Evolutionary conservation across 805 yeast genomes (phyloP), one percentile per base, ranked within the genome.

Genomic region (Candida golubevii): DNA sequence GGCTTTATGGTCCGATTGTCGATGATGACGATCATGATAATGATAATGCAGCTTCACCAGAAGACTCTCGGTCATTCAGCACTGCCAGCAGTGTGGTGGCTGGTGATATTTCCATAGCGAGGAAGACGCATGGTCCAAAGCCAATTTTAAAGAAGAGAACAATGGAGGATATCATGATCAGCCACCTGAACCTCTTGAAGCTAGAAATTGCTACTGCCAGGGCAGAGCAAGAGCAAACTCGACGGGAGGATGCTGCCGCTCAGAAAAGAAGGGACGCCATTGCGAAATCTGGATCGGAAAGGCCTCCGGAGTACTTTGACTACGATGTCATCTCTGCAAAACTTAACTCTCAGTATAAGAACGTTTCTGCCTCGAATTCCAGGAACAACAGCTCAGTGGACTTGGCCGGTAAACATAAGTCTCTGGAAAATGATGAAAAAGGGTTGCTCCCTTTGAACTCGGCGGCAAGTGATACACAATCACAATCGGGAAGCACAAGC

Each of bases 1-100:
- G 99, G 99, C 76, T 93, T 11, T 93, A 91, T 66, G 99, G 99
- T 1, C 99, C 99, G 0, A 70, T 81, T 23, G 72, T 79, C 44
- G 73, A 72, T 45, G 81, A 77, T 44, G 71, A 67, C 27, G 65
- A 58, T 31, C 49, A 53, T 30, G 54, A 50, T 15, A 44, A 41
- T 14, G 59, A 55, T 28, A 56, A 54, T 31, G 60, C 54, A 27
- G 57, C 54, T 10, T 54, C 56, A 9, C 54, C 53, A 30, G 60
- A 53, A 18, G 50, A 47, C 33, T 34, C 48, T 4, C 47, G 50
- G 33, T 38, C 47, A 8, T 51, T 47, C 36, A 51, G 44, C 31
- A 67, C 71, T n/a, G 74, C 72, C 1, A 61, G 71, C n/a, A 62
- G 66, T 36, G 66, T 64, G 8, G 74, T 66, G 5, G 76, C 76